These are phyloP conservation scores for Akanthomyces dipterigenus DNA, from an alignment of 2,329 filamentous ascomycete species.

Conservation along the genomic window DNA sequence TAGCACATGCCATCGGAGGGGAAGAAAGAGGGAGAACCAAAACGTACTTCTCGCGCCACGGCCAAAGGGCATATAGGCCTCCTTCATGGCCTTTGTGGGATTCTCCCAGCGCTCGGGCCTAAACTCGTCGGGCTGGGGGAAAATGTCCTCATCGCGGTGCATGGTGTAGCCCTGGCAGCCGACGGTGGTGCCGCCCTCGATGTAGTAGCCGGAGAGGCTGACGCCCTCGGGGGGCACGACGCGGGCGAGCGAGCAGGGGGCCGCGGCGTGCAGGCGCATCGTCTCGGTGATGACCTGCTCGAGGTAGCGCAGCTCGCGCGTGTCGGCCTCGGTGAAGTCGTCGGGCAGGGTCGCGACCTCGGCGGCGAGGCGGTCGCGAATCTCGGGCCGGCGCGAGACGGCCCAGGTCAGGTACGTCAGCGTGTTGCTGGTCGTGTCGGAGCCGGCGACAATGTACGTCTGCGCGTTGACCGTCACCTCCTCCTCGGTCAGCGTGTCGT, in stretches of 20 bases:
- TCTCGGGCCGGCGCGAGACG: slow-evolving; percentile 23
- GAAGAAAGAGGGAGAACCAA: background rate
- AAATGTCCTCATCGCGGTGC: slow-evolving; percentile 36
- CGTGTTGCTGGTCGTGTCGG: slow-evolving; percentile 43
- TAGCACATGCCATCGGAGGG: background rate
- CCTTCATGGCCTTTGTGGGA: slow-evolving; percentile 35
- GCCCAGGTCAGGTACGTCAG: slow-evolving; percentile 42
- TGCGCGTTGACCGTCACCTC: slow-evolving; percentile 35
- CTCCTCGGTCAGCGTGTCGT: slow-evolving; percentile 17
- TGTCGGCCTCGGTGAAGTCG: slow-evolving; percentile 16
- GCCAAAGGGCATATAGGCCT: slow-evolving; percentile 46
- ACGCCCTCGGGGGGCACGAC: slow-evolving; percentile 33
- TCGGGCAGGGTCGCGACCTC: slow-evolving; percentile 30
- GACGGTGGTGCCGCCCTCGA: slow-evolving; percentile 34
- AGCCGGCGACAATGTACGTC: slow-evolving; percentile 42
- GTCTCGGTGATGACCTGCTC: slow-evolving; percentile 38
- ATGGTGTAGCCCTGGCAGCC: slow-evolving; percentile 40
- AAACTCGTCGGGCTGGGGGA: slow-evolving; percentile 29
- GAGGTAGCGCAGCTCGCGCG: slow-evolving; percentile 30
- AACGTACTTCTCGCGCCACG: slow-evolving; percentile 38
- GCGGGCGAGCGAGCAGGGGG: slow-evolving; percentile 33
- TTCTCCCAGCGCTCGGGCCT: slow-evolving; percentile 32
- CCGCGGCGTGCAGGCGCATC: slow-evolving; percentile 36
- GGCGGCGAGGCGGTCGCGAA: slow-evolving; percentile 25
- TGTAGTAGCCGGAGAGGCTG: slow-evolving; percentile 28